These are phyloP conservation scores for Leishmania tropica DNA, from an alignment of 208 protist species.

Conservation along the genomic window DNA sequence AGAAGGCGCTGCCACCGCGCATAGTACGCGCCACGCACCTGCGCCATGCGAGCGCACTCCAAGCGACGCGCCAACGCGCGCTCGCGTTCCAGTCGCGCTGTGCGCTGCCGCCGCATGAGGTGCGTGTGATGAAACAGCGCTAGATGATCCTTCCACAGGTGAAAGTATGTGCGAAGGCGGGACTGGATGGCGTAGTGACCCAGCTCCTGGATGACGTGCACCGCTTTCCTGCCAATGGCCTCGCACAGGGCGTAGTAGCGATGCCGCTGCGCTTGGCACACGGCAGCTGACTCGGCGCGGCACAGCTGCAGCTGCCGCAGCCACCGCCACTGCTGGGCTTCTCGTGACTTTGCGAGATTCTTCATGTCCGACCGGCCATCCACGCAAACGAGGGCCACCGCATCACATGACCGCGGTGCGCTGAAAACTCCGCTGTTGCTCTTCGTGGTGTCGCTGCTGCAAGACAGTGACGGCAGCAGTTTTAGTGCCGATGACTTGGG, in stretches of 20 bases:
- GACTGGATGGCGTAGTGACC: slow-evolving; percentile 39
- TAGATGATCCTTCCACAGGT: slow-evolving; percentile 51
- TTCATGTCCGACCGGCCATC: slow-evolving; percentile 52
- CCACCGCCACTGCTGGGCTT: slow-evolving; percentile 43
- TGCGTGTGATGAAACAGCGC: slow-evolving; percentile 52
- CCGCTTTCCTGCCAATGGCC: slow-evolving; percentile 36
- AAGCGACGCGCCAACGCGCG: slow-evolving; percentile 17
- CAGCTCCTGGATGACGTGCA: slow-evolving; percentile 45
- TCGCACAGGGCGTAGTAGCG: slow-evolving; percentile 58
- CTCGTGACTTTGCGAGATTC: slow-evolving; percentile 33
- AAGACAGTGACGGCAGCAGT: neutral
- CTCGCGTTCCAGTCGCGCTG: slow-evolving; percentile 34
- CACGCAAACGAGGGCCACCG: slow-evolving; percentile 26
- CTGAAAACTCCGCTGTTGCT: neutral
- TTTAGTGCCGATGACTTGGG: neutral
- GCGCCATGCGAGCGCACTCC: neutral
- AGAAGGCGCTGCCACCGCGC: slow-evolving; percentile 29
- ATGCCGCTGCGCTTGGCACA: slow-evolving; percentile 65
- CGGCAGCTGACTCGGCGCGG: slow-evolving; percentile 47
- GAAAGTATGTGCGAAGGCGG: slow-evolving; percentile 37
- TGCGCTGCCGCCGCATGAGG: slow-evolving; percentile 52
- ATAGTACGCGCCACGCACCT: slow-evolving; percentile 29
- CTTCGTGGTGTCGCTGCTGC: neutral
- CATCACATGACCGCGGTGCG: neutral
- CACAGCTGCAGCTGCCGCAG: slow-evolving; percentile 57